Conservation (phyloP, 371 early-diverging fungal species). For the Mortierella sp. region DNA sequence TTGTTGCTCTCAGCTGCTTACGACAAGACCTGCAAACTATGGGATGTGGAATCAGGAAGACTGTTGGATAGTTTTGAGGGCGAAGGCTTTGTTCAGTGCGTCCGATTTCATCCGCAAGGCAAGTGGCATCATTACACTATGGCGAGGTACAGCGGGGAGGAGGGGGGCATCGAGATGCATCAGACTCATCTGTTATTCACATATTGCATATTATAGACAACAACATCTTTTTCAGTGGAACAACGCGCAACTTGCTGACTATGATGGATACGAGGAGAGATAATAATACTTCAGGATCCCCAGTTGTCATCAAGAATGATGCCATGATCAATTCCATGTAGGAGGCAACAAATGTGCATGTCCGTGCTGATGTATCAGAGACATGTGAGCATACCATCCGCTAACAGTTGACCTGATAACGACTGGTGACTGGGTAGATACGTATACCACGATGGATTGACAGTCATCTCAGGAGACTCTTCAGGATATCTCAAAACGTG, state of each 20-base stretch:
- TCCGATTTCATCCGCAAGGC: constrained; percentile 81
- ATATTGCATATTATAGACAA: constrained; percentile 59
- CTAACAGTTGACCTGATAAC: not conserved
- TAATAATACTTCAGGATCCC: constrained; percentile 42
- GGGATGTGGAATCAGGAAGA: constrained; percentile 83
- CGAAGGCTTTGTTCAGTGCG: constrained; percentile 90
- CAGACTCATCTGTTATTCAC: not conserved
- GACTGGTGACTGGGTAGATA: constrained; percentile 45
- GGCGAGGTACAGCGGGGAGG: no score
- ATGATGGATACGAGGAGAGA: constrained; percentile 74
- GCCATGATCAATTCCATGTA: constrained; percentile 86
- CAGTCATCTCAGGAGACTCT: constrained; percentile 84
- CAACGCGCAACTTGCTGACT: constrained; percentile 79
- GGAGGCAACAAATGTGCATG: constrained; percentile 10
- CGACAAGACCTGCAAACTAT: constrained; percentile 86
- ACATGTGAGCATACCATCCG: no score
- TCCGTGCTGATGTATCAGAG: no score
- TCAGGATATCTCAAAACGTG: constrained; percentile 83
- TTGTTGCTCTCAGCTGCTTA: constrained; percentile 83
- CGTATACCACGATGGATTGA: constrained; percentile 76
- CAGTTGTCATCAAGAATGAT: constrained; percentile 70
- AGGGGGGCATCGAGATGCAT: no score
- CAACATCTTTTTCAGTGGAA: constrained; percentile 80
- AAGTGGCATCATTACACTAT: constrained; percentile 9
- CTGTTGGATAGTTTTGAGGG: constrained; percentile 71